Percentiles rank a stretch among this genome's conserved stretches.
These are phyloP conservation scores for Fusarium redolens DNA, from an alignment of 2,329 filamentous ascomycete genomes.

Conservation along the genomic window DNA sequence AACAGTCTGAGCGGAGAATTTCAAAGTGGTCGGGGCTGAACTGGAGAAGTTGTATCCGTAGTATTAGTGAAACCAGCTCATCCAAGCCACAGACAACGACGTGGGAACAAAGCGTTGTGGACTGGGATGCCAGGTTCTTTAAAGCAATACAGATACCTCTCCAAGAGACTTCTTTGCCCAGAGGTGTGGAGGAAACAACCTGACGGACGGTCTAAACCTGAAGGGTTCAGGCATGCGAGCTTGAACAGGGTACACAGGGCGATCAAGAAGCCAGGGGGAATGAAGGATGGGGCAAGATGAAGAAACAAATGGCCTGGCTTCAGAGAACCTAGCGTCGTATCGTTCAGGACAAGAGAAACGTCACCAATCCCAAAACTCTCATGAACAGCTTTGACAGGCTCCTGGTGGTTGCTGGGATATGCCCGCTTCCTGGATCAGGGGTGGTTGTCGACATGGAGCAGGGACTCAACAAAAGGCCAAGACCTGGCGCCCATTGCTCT, in stretches of 20 bases:
- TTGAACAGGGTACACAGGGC: conserved; percentile 45
- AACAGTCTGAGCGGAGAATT: conserved; percentile 45
- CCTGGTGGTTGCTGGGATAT: conserved; percentile 44
- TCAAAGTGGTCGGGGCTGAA: conserved; percentile 44
- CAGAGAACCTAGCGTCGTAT: conserved; percentile 38
- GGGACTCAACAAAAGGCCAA: conserved; percentile 43
- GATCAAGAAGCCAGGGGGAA: conserved; percentile 46
- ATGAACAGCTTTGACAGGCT: conserved; percentile 43
- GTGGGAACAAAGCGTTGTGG: conserved; percentile 42
- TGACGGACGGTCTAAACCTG: conserved; percentile 45
- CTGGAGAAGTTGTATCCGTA: conserved; percentile 34
- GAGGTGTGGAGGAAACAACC: conserved; percentile 46
- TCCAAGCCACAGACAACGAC: conserved; percentile 43
- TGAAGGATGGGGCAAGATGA: conserved; percentile 40
- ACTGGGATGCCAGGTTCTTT: conserved; percentile 40
- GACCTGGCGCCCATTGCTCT: conserved; percentile 37
- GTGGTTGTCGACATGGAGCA: conserved; percentile 41
- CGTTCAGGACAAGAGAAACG: conserved; percentile 44
- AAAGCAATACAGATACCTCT: conserved; percentile 35
- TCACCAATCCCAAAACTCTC: conserved; percentile 39
- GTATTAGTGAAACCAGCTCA: conserved; percentile 46
- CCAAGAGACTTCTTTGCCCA: conserved; percentile 33
- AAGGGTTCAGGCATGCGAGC: conserved; percentile 46
- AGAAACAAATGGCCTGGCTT: conserved; percentile 44
- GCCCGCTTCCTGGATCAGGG: conserved; percentile 39